Percentiles rank a stretch among this genome's conserved stretches.
Evolutionary conservation across 371 early-diverging fungal genomes (phyloP).

Genomic region (Vairimorpha ceranae): DNA sequence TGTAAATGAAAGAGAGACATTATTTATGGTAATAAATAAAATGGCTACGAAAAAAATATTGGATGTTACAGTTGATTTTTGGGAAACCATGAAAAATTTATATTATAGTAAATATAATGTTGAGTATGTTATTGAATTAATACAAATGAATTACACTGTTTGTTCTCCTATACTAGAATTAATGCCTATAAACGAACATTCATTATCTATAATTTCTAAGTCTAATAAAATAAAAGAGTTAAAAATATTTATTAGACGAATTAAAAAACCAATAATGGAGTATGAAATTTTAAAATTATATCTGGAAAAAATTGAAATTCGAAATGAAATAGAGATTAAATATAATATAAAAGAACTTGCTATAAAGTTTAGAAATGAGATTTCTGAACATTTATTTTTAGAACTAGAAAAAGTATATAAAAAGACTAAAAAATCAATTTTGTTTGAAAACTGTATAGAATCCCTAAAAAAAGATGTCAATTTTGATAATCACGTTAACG

Average conservation of each 20-base stretch:
- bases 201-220: background rate
- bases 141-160: conserved; percentile 1
- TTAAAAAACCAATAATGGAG: background rate
- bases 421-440: background rate
- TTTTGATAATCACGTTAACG: background rate
- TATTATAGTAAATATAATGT: conserved; percentile 16
- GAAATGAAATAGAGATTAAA: background rate
- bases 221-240: background rate
- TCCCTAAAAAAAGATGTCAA: background rate
- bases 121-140: background rate
- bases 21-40: background rate
- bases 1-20: background rate
- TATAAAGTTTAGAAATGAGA: background rate
- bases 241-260: conserved; percentile 2
- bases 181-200: conserved; percentile 4
- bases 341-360: background rate
- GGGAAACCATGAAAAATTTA: background rate
- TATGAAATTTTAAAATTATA: conserved; percentile 9
- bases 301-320: background rate
- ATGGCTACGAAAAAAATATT: background rate
- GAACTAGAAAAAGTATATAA: background rate
- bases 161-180: background rate
- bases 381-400: conserved; percentile 3
- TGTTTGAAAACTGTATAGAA: background rate
- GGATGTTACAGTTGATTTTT: background rate